These are phyloP conservation scores for Amoeboaphelidium occidentale DNA, from an alignment of 371 early-diverging fungal species.

Conservation along the genomic window DNA sequence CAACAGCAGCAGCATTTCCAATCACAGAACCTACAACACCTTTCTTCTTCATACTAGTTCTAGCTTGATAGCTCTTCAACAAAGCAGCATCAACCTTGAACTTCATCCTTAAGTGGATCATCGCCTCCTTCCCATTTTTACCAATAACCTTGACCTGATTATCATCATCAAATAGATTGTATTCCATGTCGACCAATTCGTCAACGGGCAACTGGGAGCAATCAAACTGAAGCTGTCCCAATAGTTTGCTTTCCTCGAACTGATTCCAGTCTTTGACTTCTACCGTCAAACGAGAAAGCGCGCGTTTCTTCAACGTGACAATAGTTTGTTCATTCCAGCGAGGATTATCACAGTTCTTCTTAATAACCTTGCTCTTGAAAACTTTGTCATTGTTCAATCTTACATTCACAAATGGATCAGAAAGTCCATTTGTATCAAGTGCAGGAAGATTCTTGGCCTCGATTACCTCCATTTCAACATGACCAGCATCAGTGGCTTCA, in stretches of 20 bases:
- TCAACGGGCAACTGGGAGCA: neutral
- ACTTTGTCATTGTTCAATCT: neutral
- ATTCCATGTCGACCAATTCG: neutral
- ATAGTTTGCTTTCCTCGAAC: neutral
- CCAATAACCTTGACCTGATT: neutral
- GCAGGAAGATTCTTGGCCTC: neutral
- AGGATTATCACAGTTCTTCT: neutral
- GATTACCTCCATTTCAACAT: neutral
- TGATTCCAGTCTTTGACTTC: slow-evolving; percentile 1
- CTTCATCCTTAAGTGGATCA: neutral
- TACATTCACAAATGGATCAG: neutral
- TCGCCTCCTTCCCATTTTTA: neutral
- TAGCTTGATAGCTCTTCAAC: neutral
- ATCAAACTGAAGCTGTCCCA: neutral
- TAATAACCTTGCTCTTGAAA: neutral
- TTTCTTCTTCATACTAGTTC: too few relatives aligned
- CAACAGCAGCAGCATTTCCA: too few relatives aligned
- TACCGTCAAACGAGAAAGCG: neutral
- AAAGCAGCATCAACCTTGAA: neutral
- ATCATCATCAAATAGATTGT: neutral
- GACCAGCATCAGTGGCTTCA: neutral
- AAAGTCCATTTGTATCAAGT: neutral
- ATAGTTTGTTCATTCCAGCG: neutral
- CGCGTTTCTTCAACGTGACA: neutral
- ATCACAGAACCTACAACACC: too few relatives aligned